phyloP scores from a whole-genome alignment of 2,329 filamentous ascomycete genomes.

The Drechslerella coelobrocha region DNA sequence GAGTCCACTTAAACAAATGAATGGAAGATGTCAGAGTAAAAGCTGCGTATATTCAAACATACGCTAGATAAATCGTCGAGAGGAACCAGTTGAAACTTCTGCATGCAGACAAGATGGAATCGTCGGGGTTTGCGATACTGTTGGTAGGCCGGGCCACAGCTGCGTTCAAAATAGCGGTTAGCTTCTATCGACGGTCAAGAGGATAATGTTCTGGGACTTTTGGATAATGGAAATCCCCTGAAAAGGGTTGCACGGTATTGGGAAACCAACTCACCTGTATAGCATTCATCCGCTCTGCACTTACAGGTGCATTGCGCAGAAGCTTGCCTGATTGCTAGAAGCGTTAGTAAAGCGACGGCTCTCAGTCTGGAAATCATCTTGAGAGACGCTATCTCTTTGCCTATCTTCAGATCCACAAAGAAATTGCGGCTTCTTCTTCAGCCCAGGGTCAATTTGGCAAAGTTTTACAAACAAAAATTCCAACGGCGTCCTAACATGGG shows the following conservation, averaged over 20 bases:
- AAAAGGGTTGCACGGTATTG: not conserved
- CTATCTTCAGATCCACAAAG: not conserved
- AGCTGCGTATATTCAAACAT: too few species aligned
- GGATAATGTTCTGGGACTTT: too few species aligned
- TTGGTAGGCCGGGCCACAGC: too few species aligned
- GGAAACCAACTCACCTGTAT: slow-evolving; percentile 9
- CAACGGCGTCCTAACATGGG: not conserved
- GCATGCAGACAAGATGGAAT: too few species aligned
- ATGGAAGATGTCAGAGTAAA: not conserved
- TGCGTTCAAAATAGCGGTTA: too few species aligned
- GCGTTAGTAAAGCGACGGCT: slow-evolving; percentile 20
- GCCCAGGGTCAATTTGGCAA: not conserved
- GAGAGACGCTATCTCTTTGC: slow-evolving; percentile 3
- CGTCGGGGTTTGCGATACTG: too few species aligned
- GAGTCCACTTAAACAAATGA: not conserved
- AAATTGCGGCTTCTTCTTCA: slow-evolving; percentile 1
- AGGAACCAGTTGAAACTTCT: too few species aligned
- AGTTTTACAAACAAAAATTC: slow-evolving; percentile 1
- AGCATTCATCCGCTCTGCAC: slow-evolving; percentile 12
- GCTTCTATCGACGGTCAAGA: too few species aligned
- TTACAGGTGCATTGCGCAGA: slow-evolving; percentile 14
- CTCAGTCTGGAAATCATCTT: slow-evolving; percentile 30
- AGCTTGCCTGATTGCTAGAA: slow-evolving; percentile 9
- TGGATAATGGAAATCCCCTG: not conserved
- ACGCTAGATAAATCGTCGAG: too few species aligned